Percentiles rank a stretch among this genome's conserved stretches.
Conservation (phyloP, 2,329 filamentous ascomycete genomes). For the Cercospora beticola region DNA sequence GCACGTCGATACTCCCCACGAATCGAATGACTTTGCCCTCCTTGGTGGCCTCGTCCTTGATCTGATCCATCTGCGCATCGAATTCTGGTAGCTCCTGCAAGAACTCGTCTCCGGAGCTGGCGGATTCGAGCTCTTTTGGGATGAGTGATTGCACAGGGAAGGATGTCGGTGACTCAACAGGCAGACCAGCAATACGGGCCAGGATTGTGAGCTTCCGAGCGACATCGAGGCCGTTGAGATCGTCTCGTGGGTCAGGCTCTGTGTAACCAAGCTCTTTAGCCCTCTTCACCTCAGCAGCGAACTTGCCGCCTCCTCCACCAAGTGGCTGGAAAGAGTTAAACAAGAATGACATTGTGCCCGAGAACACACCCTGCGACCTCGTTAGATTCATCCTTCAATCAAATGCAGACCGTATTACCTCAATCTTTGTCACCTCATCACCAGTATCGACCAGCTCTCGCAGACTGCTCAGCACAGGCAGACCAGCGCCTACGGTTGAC, state of each 20-base stretch:
- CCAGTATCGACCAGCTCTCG: slow-evolving; percentile 94
- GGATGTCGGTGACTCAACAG: slow-evolving; percentile 76
- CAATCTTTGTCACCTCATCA: slow-evolving; percentile 85
- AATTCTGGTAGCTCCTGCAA: slow-evolving; percentile 75
- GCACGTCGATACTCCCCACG: slow-evolving; percentile 88
- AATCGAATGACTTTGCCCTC: slow-evolving; percentile 92
- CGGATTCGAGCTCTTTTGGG: slow-evolving; percentile 77
- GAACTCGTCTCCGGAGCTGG: slow-evolving; percentile 79
- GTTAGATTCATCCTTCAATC: neutral
- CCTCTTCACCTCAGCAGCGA: slow-evolving; percentile 87
- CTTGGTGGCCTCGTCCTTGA: slow-evolving; percentile 80
- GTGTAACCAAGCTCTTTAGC: slow-evolving; percentile 93
- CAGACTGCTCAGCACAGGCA: slow-evolving; percentile 89
- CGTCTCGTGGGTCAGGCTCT: slow-evolving; percentile 81
- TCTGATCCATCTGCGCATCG: slow-evolving; percentile 84
- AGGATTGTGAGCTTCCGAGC: slow-evolving; percentile 96
- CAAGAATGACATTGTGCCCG: slow-evolving; percentile 94
- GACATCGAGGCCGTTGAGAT: slow-evolving; percentile 84
- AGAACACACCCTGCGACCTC: slow-evolving; percentile 70
- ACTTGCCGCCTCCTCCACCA: slow-evolving; percentile 71
- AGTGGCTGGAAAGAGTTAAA: slow-evolving; percentile 96
- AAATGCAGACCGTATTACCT: slow-evolving; percentile 44
- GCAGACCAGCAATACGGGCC: slow-evolving; percentile 77
- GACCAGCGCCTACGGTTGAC: slow-evolving; percentile 86
- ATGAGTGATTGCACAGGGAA: slow-evolving; percentile 96